Base-by-base conservation (phyloP, 2,329 filamentous ascomycete species). In the Orbilia quercus region DNA sequence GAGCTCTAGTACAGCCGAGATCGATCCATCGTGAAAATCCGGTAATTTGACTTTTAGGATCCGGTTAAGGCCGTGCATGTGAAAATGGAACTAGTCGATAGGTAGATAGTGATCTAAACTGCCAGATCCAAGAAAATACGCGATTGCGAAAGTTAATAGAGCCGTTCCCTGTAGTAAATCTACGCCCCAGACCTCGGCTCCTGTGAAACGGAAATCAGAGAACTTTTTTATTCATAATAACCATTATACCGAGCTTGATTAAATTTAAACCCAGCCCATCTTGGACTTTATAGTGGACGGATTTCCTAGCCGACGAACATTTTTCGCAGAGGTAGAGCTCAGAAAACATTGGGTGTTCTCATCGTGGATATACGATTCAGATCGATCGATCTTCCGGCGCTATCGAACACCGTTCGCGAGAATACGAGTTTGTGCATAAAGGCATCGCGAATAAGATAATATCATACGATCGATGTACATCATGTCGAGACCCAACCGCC, bases 401-500 rank as follows among this genome's bases (percentile, higher is more conserved):
- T 9, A 36, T 34, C 23, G 14, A 34, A 51, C 18, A n/a, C 25
- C 7, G 20, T n/a, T 34, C 28, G 25, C 25, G 22, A 51, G n/a
- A 34, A 51, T 25, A 22, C 9, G 28, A 51, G 14, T 7, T 34
- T 18, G 25, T 31, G 23, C 28, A 9, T 16, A 2, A 20, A 36
- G 28, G 28, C 28, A 11, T 36, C n/a, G 23, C 2, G 11, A 12
- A 51, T 7, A 31, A 34, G 20, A 12, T 51, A 38, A 7, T 23
- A 40, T 38, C 50, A 16, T 40, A 38, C 34, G 50, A 54, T 54
- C 31, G n/a, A 23, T 16, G 23, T 16, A 23, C 6, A n/a, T 25
- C 28, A 25, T 54, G n/a, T n/a, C n/a, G 7, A 31, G 7, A 40
- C 23, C 20, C 11, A 54, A 31, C 31, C 50, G 50, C 50, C 38